Evolutionary conservation across 2,329 filamentous ascomycete species (phyloP), one percentile per base, ranked within the genome.

Genomic region (Fusarium verrucosum): DNA sequence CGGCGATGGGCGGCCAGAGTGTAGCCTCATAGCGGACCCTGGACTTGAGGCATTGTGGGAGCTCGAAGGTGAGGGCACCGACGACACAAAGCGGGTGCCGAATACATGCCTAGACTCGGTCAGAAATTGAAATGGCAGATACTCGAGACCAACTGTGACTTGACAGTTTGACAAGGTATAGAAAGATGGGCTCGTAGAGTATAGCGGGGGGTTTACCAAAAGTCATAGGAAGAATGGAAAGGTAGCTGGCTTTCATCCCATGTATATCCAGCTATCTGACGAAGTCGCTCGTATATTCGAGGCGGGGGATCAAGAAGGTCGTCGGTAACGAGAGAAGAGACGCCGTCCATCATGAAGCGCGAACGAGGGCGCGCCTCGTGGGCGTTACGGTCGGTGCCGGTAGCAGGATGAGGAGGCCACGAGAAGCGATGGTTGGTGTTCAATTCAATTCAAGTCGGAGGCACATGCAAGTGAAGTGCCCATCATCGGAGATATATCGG

Each of bases 161-260:
- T 35, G 16, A 30, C 14, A 17, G 42, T 19, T 20, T 16, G 14
- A 6, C 30, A 32, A n/a, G 30, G 30, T 32, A 43, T 33, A n/a
- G n/a, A n/a, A 16, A 36, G 26, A 22, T 37, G 33, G 26, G 19
- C 36, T 37, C 28, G 19, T 23, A 30, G 41, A 41, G 32, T 26
- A 25, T 33, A 25, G 41, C 22, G 28, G 49, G 45, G 35, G 25
- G 71, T 78, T 71, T 80, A 88, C 92, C 94, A 98, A 80, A 94
- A 93, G 76, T 96, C 92, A 78, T 97, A 97, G 70, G 89, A 92
- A 46, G 85, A 85, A 73, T 89, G 87, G 53, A 84, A 80, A 11
- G 86, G 85, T 23, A 77, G 76, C 55, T 73, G 75, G 14, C 85
- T 82, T 67, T 91, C 89, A 76, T 93, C 89, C 91, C 91, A 94